Percentiles rank a stretch among this genome's conserved stretches.
phyloP scores from a whole-genome alignment of 1,139 yeast genomes.

The Candida tropicalis region DNA sequence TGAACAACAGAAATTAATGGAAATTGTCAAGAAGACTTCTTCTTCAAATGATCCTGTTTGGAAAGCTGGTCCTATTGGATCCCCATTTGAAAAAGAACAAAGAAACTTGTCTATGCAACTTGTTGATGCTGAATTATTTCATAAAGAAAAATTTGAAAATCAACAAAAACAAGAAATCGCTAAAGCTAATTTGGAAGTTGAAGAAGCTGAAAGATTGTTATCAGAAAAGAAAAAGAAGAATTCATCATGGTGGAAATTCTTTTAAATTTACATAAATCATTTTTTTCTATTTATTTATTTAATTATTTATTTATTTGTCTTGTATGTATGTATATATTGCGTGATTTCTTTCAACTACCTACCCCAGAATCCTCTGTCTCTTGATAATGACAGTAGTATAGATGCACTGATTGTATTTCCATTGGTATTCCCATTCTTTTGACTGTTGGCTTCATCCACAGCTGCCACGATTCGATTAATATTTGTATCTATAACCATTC shows the following conservation, averaged over 20 bases:
- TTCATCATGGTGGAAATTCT: conserved; percentile 38
- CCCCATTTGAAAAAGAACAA: conserved; percentile 60
- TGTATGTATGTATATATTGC: background rate
- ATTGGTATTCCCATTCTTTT: conserved; percentile 28
- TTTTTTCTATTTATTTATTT: background rate
- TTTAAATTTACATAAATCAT: conserved; percentile 9
- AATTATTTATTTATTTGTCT: conserved; percentile 1
- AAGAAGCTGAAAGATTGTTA: conserved; percentile 33
- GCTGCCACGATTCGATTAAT: conserved; percentile 83
- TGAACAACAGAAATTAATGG: conserved; percentile 69
- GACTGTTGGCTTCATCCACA: conserved; percentile 62
- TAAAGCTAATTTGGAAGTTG: conserved; percentile 33
- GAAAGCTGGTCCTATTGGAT: conserved; percentile 70
- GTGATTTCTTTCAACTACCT: conserved; percentile 15
- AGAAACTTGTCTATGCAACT: conserved; percentile 38
- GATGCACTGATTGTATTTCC: conserved; percentile 23
- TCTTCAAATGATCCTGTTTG: conserved; percentile 75
- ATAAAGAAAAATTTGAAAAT: conserved; percentile 46
- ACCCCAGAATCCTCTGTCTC: conserved; percentile 52
- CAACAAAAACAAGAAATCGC: conserved; percentile 47
- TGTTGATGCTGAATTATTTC: conserved; percentile 53
- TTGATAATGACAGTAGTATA: conserved; percentile 46
- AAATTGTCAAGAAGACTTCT: conserved; percentile 62
- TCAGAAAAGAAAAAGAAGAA: conserved; percentile 32
- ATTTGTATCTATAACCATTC: conserved; percentile 97